A percentile compares a stretch with the other conserved stretches of the same genome.
Conservation (phyloP, 176 grass and related monocot species). For the Tuctoria greenei region DNA sequence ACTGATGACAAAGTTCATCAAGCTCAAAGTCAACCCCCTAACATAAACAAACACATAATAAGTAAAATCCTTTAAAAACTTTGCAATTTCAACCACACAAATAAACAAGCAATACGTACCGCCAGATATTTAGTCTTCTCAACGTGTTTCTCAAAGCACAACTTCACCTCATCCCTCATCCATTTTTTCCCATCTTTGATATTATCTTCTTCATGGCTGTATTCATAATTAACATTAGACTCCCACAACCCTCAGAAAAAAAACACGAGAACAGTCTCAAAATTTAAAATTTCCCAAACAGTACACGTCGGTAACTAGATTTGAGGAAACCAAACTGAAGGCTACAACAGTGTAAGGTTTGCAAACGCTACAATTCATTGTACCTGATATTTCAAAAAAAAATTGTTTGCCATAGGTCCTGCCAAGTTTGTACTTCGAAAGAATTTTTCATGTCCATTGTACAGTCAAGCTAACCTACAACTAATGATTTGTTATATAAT, state of each 20-base stretch:
- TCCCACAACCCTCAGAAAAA: background rate
- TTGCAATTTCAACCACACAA: background rate
- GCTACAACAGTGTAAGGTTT: background rate
- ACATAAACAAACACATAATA: background rate
- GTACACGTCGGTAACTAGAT: no score
- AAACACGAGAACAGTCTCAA: background rate
- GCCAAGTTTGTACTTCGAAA: no score
- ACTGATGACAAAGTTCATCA: slow-evolving; percentile 13
- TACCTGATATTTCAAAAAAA: no score
- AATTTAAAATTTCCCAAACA: background rate
- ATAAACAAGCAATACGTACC: background rate
- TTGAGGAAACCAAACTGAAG: background rate
- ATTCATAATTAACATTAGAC: background rate
- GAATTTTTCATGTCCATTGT: no score
- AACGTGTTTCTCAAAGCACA: slow-evolving; percentile 7
- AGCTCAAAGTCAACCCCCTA: background rate
- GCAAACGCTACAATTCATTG: background rate
- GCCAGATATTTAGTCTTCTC: background rate
- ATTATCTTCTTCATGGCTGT: background rate
- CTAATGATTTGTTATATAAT: no score
- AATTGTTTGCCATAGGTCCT: no score
- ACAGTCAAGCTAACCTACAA: no score
- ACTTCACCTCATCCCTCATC: slow-evolving; percentile 21
- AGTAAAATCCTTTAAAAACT: background rate
- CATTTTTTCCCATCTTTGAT: slow-evolving; percentile 9